These are phyloP conservation scores for Colletotrichum kahawae DNA, from an alignment of 2,329 filamentous ascomycete species.

Conservation along the genomic window DNA sequence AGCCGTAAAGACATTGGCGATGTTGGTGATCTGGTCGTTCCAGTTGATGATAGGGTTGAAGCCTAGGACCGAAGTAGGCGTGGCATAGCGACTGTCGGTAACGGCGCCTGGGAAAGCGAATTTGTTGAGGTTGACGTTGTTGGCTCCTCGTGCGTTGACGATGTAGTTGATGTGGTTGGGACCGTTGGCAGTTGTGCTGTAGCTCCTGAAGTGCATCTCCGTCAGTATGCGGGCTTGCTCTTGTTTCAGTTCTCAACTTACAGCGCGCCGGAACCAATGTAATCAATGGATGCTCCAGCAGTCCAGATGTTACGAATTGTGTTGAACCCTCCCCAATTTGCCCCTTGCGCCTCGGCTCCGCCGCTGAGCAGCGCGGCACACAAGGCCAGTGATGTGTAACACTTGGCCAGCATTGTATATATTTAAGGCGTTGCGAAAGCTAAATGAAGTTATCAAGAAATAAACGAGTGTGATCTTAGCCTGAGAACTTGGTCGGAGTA, in stretches of 20 bases:
- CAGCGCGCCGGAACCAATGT: not conserved
- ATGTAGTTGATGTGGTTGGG: conserved; percentile 3
- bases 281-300: not conserved
- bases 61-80: not conserved
- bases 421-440: not conserved
- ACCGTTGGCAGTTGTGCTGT: not conserved
- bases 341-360: not conserved
- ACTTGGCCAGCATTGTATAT: not conserved
- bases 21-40: not conserved
- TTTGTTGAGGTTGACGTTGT: not conserved
- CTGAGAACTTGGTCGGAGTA: fast-evolving
- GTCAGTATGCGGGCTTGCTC: fast-evolving
- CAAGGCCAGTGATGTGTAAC: not conserved
- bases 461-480: not conserved
- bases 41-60: not conserved
- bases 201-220: not conserved
- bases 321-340: not conserved
- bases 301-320: not conserved
- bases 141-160: not conserved
- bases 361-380: not conserved
- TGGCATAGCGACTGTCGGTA: not conserved
- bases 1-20: not conserved
- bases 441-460: not conserved
- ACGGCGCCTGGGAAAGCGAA: not conserved
- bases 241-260: fast-evolving